Conservation (phyloP, 257 asterid genomes). For the Eustoma russellianum region DNA sequence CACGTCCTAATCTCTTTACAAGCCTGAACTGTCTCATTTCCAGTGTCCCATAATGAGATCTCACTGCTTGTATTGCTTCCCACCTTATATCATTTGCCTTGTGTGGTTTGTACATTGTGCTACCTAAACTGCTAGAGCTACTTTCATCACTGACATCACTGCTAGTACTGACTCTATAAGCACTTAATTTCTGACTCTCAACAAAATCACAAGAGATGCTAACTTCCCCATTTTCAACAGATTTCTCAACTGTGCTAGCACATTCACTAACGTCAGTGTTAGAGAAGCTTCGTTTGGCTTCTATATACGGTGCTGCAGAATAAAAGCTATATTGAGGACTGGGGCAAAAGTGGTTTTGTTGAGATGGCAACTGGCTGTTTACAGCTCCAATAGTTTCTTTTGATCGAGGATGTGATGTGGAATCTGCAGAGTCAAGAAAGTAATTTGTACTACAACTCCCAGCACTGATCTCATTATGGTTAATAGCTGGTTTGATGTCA, state of each 20-base stretch:
- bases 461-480: conserved; percentile 20
- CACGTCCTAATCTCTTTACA: conserved; percentile 46
- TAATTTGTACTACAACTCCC: conserved; percentile 24
- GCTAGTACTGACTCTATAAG: conserved; percentile 40
- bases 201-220: conserved; percentile 34
- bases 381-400: conserved; percentile 19
- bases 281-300: conserved; percentile 42
- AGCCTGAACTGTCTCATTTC: conserved; percentile 48
- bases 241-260: conserved; percentile 31
- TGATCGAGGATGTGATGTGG: conserved; percentile 11
- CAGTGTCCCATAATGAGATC: conserved; percentile 35
- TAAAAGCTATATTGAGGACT: conserved; percentile 38
- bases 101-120: conserved; percentile 45
- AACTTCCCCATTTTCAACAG: conserved; percentile 41
- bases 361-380: conserved; percentile 24
- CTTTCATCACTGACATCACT: conserved; percentile 56
- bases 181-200: conserved; percentile 43
- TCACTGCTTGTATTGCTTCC: conserved; percentile 59
- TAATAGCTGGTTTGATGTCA: conserved; percentile 11
- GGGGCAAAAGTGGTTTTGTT: conserved; percentile 19
- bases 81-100: conserved; percentile 51
- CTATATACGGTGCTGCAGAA: conserved; percentile 31
- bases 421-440: conserved; percentile 21
- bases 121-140: conserved; percentile 44
- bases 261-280: conserved; percentile 40